phyloP scores from a whole-genome alignment of 345 rosid species.

The Lepidium africanum region DNA sequence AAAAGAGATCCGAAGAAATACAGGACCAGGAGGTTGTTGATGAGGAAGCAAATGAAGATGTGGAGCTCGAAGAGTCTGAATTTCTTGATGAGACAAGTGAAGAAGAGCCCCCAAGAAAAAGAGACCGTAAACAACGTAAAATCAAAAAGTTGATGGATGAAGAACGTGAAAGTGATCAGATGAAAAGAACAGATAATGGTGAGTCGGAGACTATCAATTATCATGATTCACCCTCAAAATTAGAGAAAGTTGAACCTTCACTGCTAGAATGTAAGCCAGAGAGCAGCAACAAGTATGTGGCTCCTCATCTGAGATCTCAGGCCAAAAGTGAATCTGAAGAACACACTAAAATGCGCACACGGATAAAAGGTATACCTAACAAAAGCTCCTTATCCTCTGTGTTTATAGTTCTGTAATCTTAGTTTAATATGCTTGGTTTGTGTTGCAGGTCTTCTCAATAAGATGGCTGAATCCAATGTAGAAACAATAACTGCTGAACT shows the following conservation, averaged over 20 bases:
- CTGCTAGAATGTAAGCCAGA: constrained; percentile 12
- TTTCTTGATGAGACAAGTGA: constrained; percentile 21
- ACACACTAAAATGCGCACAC: constrained; percentile 54
- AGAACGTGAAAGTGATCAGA: constrained; percentile 18
- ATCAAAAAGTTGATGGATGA: constrained; percentile 34
- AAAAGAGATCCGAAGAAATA: constrained; percentile 29
- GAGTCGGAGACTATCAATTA: constrained; percentile 17
- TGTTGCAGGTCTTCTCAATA: constrained; percentile 76
- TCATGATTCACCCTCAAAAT: constrained; percentile 20
- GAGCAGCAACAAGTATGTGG: constrained; percentile 47
- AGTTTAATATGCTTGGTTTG: constrained; percentile 7
- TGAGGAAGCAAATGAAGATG: constrained; percentile 9
- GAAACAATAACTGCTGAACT: constrained; percentile 79
- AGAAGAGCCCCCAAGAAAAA: constrained; percentile 16
- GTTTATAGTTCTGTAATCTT: neutral
- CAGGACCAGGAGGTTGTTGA: constrained; percentile 19
- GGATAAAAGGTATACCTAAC: constrained; percentile 60
- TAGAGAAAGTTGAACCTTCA: constrained; percentile 26
- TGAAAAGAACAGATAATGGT: constrained; percentile 14
- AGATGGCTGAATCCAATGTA: constrained; percentile 76
- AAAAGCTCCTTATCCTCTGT: neutral
- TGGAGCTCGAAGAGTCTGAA: constrained; percentile 21
- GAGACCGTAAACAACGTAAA: constrained; percentile 14
- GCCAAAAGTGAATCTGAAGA: constrained; percentile 61
- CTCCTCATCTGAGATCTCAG: constrained; percentile 62